phyloP scores from a whole-genome alignment of 768 basidiomycete genomes.

The Suillus spraguei region DNA sequence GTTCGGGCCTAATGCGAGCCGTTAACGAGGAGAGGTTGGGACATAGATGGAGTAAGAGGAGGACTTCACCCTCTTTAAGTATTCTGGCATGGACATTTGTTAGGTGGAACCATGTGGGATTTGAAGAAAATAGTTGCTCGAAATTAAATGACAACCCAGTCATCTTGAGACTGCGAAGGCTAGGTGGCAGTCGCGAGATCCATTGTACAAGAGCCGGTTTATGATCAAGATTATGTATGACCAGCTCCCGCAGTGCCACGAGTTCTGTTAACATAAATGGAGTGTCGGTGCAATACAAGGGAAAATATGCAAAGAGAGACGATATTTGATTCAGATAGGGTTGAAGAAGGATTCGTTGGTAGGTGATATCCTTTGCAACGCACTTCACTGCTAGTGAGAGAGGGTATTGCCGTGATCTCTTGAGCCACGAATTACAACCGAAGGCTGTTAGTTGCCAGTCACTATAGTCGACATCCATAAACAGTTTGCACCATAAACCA shows the following conservation, averaged over 20 bases:
- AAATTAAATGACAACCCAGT: background rate
- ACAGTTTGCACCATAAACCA: background rate
- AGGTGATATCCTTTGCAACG: background rate
- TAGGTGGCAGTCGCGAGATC: background rate
- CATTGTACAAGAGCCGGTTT: background rate
- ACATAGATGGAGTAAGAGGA: background rate
- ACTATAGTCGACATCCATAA: background rate
- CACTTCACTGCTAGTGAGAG: background rate
- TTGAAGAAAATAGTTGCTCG: background rate
- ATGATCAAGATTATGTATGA: background rate
- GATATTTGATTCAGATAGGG: background rate
- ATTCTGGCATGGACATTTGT: background rate
- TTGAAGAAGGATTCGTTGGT: background rate
- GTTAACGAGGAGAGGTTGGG: background rate
- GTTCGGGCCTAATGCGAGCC: background rate
- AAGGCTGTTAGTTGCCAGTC: background rate
- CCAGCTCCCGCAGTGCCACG: background rate
- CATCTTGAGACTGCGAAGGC: background rate
- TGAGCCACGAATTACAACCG: background rate
- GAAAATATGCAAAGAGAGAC: background rate
- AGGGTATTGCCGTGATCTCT: conserved; percentile 10
- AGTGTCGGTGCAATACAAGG: background rate
- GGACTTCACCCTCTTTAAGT: background rate
- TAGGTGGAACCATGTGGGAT: background rate
- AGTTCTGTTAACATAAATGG: background rate